Evolutionary conservation across 1,284 basidiomycete genomes (phyloP), one percentile per base, ranked within the genome.

Genomic region (Cutaneotrichosporon dermatis): DNA sequence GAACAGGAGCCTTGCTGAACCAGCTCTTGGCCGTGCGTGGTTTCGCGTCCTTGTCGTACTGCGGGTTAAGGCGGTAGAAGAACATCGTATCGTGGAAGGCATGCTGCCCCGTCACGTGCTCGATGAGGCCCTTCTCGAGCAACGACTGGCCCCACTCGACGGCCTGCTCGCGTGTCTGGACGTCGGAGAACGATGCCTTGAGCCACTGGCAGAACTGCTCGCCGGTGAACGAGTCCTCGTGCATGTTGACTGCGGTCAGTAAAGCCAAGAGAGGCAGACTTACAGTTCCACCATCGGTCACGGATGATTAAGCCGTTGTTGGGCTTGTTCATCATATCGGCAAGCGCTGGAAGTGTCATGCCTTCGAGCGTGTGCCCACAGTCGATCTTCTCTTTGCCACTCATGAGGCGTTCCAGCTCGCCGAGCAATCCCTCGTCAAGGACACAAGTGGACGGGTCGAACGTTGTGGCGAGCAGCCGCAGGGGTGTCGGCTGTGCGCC

Each of bases 131-230:
- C 69, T 88, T 85, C 51, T 89, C 86, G 65, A 86, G 82, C 25
- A 94, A 73, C 65, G 83, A 86, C 42, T 82, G 78, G 3, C 89
- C 92, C 83, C 86, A 88, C 60, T 92, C 88, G n/a, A 83, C 79
- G 0, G 84, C 92, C 67, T 91, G 88, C 43, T 87, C 85, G 57
- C 89, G 80, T 4, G 86, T 88, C 4, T 87, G 86, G 3, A 94
- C 84, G 71, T 94, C 92, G 39, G 86, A 82, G 71, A 92, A 94
- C 69, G 91, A 89, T 43, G 88, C 83, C 35, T 89, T 85, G 15
- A 94, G 80, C 92, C 92, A 96, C 1, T 86, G 87, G 40, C 91
- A 87, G 66, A 95, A 86, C 54, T 92, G 89, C 60, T 85, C 86
- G 0, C 92, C 92, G 10, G 86, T 90, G 73, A 96, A 95, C 4